These are phyloP conservation scores for Pichia phayaonensis DNA, from an alignment of 805 yeast genomes.

Conservation along the genomic window DNA sequence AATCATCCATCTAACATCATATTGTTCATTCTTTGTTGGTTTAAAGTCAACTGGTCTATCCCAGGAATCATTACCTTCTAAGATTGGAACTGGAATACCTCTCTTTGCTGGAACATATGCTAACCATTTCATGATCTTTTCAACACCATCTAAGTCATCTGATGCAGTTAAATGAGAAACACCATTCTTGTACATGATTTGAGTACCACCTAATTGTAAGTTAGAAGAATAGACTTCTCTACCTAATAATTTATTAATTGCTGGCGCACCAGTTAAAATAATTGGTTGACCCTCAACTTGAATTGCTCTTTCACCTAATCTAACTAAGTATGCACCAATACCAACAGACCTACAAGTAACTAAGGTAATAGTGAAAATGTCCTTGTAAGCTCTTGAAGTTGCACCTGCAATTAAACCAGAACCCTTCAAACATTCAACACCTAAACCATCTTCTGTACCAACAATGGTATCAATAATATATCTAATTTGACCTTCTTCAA, in stretches of 20 bases:
- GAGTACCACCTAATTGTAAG: conserved; percentile 98
- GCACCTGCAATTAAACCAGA: conserved; percentile 99
- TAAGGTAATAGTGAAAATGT: conserved; percentile 93
- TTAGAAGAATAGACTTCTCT: conserved; percentile 96
- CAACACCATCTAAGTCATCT: conserved; percentile 95
- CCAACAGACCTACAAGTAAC: conserved; percentile 99
- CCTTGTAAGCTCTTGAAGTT: conserved; percentile 94
- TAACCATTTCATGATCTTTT: conserved; percentile 91
- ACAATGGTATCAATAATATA: conserved; percentile 74
- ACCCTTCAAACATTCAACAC: conserved; percentile 97
- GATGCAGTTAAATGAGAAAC: conserved; percentile 96
- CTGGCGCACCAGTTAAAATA: conserved; percentile 98
- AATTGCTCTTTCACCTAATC: conserved; percentile 97
- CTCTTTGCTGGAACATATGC: conserved; percentile 90
- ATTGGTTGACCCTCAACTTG: conserved; percentile 99
- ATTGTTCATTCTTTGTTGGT: conserved; percentile 66
- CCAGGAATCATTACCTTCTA: conserved; percentile 81
- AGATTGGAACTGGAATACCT: conserved; percentile 82
- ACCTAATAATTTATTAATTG: conserved; percentile 93
- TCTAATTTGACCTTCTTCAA: conserved; percentile 80
- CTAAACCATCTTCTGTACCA: conserved; percentile 94
- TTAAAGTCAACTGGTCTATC: conserved; percentile 82
- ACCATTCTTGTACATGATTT: conserved; percentile 97
- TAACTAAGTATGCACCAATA: conserved; percentile 97
- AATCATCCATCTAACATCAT: conserved; percentile 93